These are phyloP conservation scores for Capronia coronata DNA, from an alignment of 2,329 filamentous ascomycete genomes.

Conservation along the genomic window DNA sequence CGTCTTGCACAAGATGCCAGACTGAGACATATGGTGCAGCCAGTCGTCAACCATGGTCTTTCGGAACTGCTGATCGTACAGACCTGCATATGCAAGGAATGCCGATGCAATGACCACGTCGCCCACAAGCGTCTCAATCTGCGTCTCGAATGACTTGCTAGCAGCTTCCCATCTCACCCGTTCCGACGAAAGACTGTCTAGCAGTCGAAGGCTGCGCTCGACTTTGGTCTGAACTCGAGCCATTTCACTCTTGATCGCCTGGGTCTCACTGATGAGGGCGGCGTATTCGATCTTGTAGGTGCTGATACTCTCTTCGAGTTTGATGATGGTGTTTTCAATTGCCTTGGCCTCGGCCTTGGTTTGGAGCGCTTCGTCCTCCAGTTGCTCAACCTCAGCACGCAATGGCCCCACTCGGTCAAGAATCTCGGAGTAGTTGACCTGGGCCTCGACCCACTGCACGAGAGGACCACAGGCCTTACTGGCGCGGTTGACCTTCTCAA, in stretches of 20 bases:
- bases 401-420: slow-evolving; percentile 88
- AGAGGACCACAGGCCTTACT: slow-evolving; percentile 95
- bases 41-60: slow-evolving; percentile 98
- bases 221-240: slow-evolving; percentile 95
- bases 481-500: slow-evolving; percentile 90
- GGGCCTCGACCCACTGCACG: slow-evolving; percentile 93
- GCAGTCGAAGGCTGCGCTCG: slow-evolving; percentile 84
- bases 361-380: slow-evolving; percentile 82
- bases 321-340: slow-evolving; percentile 77
- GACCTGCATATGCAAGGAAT: slow-evolving; percentile 91
- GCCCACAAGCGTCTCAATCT: slow-evolving; percentile 92
- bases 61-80: slow-evolving; percentile 96
- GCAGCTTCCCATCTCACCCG: slow-evolving; percentile 90
- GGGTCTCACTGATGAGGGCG: slow-evolving; percentile 89
- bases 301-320: slow-evolving; percentile 82
- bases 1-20: slow-evolving; percentile 87
- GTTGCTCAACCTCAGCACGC: slow-evolving; percentile 76
- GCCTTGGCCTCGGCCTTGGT: slow-evolving; percentile 91
- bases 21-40: slow-evolving; percentile 85
- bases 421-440: slow-evolving; percentile 97
- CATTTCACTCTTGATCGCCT: slow-evolving; percentile 97
- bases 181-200: slow-evolving; percentile 93
- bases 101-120: slow-evolving; percentile 95
- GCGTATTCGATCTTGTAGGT: slow-evolving; percentile 96
- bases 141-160: slow-evolving; percentile 95